phyloP scores from a whole-genome alignment of 2,329 filamentous ascomycete species.

The Macroventuria anomochaeta region DNA sequence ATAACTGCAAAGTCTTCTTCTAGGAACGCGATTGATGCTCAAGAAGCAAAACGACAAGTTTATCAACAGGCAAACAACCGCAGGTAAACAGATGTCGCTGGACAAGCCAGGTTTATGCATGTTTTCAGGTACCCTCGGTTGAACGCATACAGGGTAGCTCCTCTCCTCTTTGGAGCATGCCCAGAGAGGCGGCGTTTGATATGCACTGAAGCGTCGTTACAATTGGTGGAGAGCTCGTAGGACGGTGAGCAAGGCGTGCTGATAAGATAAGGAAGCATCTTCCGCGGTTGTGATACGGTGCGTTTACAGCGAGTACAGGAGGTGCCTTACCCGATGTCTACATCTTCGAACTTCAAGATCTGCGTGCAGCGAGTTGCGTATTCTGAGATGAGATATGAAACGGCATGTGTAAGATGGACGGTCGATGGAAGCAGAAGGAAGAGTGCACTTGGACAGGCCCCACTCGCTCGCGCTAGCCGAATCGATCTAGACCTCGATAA shows the following conservation, averaged over 20 bases:
- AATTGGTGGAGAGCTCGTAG: constrained; percentile 19
- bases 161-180: constrained; percentile 15
- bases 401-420: background rate
- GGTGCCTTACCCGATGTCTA: background rate
- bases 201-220: constrained; percentile 18
- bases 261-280: constrained; percentile 27
- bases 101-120: constrained; percentile 5
- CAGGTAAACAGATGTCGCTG: background rate
- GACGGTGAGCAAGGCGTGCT: constrained; percentile 3
- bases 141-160: constrained; percentile 1
- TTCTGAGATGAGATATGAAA: too few relatives aligned
- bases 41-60: background rate
- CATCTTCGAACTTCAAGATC: background rate
- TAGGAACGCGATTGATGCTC: background rate
- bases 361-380: too few relatives aligned
- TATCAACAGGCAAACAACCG: background rate
- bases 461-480: constrained; percentile 15
- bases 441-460: constrained; percentile 2
- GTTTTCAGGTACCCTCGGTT: constrained; percentile 13
- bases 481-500: constrained; percentile 12
- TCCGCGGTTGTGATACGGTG: background rate
- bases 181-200: constrained; percentile 32
- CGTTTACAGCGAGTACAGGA: background rate
- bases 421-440: background rate
- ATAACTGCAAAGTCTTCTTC: too few relatives aligned